Evolutionary conservation across 129 eudicot genomes (phyloP).

Genomic region (Artemisia argyi): DNA sequence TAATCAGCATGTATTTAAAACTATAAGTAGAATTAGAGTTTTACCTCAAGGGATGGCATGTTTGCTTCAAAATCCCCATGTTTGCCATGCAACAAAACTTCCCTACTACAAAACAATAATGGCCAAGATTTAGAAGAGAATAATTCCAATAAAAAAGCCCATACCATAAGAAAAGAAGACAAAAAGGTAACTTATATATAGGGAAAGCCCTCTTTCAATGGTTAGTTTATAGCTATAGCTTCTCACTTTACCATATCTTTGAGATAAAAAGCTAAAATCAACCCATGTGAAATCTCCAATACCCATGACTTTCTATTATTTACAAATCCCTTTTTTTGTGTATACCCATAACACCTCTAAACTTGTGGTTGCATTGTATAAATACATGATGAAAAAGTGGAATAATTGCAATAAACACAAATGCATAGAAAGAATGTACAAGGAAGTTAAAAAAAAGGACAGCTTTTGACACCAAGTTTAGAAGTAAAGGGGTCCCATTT

Average conservation of each 20-base stretch:
- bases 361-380: too few relatives aligned
- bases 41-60: slow-evolving; percentile 76
- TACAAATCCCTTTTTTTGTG: too few relatives aligned
- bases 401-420: slow-evolving; percentile 29
- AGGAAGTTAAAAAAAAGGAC: slow-evolving; percentile 33
- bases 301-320: slow-evolving; percentile 28
- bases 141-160: slow-evolving; percentile 54
- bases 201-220: slow-evolving; percentile 43
- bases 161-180: slow-evolving; percentile 31
- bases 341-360: too few relatives aligned
- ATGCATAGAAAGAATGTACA: slow-evolving; percentile 30
- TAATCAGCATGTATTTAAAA: background rate
- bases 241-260: slow-evolving; percentile 35
- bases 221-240: slow-evolving; percentile 44
- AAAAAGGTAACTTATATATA: slow-evolving; percentile 36
- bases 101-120: slow-evolving; percentile 55
- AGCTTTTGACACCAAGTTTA: slow-evolving; percentile 43
- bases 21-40: background rate
- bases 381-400: slow-evolving; percentile 16
- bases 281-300: slow-evolving; percentile 61
- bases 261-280: slow-evolving; percentile 40
- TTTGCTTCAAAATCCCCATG: slow-evolving; percentile 48
- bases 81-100: slow-evolving; percentile 88
- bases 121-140: slow-evolving; percentile 32
- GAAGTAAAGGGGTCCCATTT: slow-evolving; percentile 22